phyloP scores from a whole-genome alignment of 805 yeast species.

The Ogataea kodamae region DNA sequence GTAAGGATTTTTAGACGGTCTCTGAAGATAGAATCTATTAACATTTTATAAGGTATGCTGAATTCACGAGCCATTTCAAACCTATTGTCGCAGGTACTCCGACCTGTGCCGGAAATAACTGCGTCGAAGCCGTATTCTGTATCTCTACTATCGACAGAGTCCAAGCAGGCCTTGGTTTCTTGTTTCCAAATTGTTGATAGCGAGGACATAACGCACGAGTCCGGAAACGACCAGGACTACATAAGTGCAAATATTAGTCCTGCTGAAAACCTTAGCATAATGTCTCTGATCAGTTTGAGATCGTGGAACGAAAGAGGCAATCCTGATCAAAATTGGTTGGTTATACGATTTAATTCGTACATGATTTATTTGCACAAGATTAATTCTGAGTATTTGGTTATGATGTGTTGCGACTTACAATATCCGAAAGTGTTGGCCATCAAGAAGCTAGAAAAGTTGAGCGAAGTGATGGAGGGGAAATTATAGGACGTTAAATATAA shows the following conservation, averaged over 20 bases:
- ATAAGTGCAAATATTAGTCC: constrained; percentile 31
- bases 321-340: constrained; percentile 23
- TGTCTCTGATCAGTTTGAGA: constrained; percentile 28
- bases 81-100: constrained; percentile 28
- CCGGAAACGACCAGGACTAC: constrained; percentile 22
- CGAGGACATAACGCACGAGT: constrained; percentile 1
- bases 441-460: constrained; percentile 23
- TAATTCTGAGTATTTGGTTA: constrained; percentile 23
- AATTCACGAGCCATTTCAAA: constrained; percentile 27
- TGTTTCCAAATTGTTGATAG: constrained; percentile 17
- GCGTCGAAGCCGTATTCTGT: constrained; percentile 27
- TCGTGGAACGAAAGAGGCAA: constrained; percentile 25
- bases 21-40: neutral
- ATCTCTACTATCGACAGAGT: constrained; percentile 28
- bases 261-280: constrained; percentile 29
- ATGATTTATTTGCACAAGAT: constrained; percentile 23
- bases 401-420: constrained; percentile 26
- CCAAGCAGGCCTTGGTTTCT: constrained; percentile 32
- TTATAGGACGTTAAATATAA: constrained; percentile 3
- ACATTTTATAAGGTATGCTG: constrained; percentile 27
- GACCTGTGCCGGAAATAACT: constrained; percentile 27
- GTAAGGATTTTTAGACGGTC: neutral
- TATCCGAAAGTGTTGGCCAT: constrained; percentile 33
- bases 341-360: constrained; percentile 25
- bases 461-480: constrained; percentile 8